phyloP scores from a whole-genome alignment of 768 basidiomycete genomes.

The Omphalotus guepiniiformis region DNA sequence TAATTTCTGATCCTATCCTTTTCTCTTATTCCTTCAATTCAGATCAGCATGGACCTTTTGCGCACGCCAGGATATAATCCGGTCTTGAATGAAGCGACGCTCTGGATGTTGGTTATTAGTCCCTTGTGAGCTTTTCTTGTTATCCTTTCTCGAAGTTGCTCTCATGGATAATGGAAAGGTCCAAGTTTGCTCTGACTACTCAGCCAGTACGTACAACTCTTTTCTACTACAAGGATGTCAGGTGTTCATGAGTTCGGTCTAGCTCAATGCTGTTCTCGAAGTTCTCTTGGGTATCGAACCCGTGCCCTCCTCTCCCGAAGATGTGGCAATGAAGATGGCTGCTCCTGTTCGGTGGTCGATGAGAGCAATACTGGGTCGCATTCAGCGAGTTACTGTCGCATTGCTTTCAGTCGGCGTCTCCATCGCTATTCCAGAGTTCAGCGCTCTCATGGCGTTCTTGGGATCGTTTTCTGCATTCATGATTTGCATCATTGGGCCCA shows the following conservation, averaged over 20 bases:
- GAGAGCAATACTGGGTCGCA: slow-evolving; percentile 37
- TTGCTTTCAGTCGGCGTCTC: slow-evolving; percentile 62
- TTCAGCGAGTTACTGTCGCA: slow-evolving; percentile 60
- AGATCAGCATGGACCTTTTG: slow-evolving; percentile 85
- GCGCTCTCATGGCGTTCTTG: slow-evolving; percentile 82
- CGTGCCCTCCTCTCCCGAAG: slow-evolving; percentile 32
- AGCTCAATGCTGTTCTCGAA: slow-evolving; percentile 84
- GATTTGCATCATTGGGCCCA: slow-evolving; percentile 73
- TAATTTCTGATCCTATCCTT: background rate
- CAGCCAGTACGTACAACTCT: slow-evolving; percentile 55
- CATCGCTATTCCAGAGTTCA: slow-evolving; percentile 75
- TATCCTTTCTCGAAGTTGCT: background rate
- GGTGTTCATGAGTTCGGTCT: slow-evolving; percentile 5
- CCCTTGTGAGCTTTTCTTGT: slow-evolving; percentile 50
- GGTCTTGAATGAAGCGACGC: slow-evolving; percentile 62
- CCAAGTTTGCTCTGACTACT: slow-evolving; percentile 84
- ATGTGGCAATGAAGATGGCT: slow-evolving; percentile 28
- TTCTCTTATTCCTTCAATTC: slow-evolving; percentile 1
- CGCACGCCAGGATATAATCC: slow-evolving; percentile 68
- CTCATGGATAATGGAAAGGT: slow-evolving; percentile 36
- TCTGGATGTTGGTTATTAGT: slow-evolving; percentile 84
- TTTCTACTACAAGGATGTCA: background rate
- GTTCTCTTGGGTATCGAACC: slow-evolving; percentile 65
- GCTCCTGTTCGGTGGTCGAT: slow-evolving; percentile 20
- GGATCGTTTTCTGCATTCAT: slow-evolving; percentile 84